Conservation (phyloP, 805 yeast genomes). For the Suhomyces kilbournensis region DNA sequence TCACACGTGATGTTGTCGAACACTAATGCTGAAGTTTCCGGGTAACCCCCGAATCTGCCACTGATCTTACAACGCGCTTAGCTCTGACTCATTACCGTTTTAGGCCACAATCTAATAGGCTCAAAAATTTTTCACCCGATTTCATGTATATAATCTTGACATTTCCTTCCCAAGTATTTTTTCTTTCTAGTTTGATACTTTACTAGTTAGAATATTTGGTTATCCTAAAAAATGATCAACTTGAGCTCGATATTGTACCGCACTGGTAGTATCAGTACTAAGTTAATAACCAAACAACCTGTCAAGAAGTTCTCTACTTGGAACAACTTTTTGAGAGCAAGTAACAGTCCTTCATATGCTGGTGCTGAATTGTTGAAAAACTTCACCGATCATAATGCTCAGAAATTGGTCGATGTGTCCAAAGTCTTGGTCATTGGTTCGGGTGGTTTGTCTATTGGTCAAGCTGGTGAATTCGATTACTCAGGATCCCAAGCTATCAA, state of each 20-base stretch:
- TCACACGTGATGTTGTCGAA: neutral
- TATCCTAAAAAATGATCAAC: conserved; percentile 6
- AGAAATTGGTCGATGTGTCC: conserved; percentile 73
- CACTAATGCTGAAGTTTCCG: neutral
- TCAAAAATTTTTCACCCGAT: conserved; percentile 14
- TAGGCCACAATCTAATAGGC: conserved; percentile 15
- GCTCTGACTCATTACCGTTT: conserved; percentile 32
- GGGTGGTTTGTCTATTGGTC: conserved; percentile 96
- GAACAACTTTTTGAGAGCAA: conserved; percentile 6
- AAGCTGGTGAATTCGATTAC: conserved; percentile 97
- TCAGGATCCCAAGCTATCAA: conserved; percentile 97
- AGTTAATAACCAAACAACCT: conserved; percentile 1
- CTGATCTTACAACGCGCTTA: conserved; percentile 33
- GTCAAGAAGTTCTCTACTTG: conserved; percentile 7
- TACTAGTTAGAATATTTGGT: neutral
- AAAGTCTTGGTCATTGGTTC: conserved; percentile 93
- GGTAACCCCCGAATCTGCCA: neutral
- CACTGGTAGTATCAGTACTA: conserved; percentile 1
- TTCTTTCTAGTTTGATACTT: neutral
- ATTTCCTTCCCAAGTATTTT: conserved; percentile 3
- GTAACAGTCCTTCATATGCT: conserved; percentile 41
- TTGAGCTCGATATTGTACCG: conserved; percentile 7
- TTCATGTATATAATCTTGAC: neutral
- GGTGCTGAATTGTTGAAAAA: conserved; percentile 60
- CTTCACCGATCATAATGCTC: conserved; percentile 58